Evolutionary conservation across 2,329 filamentous ascomycete genomes (phyloP), one percentile per base, ranked within the genome.

Genomic region (Fusarium pilosicola): DNA sequence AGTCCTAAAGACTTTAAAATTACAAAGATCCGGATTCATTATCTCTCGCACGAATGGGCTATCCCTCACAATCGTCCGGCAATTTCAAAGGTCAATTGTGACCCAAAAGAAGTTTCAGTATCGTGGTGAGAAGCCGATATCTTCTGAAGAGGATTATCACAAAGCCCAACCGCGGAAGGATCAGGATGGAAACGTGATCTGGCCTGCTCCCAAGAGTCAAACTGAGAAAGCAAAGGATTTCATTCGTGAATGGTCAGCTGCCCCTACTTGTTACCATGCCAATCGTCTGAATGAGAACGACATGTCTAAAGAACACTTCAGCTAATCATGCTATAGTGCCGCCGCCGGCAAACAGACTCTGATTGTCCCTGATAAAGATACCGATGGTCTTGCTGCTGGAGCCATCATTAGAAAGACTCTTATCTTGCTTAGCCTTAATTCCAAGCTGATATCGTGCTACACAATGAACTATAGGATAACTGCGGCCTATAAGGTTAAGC

Each of bases 361-460:
- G 24, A 89, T 93, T 20, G 85, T 92, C 0, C 91, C 91, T 0
- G 91, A 93, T 77, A 93, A 92, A 76, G 91, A 93, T 74, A 90
- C 90, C 6, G 91, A 93, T 79, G 91, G 91, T 1, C 82, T 93
- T 7, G 88, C 88, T 5, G 89, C 91, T 5, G 91, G 91, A 2
- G 87, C 88, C 3, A 92, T 93, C 36, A 78, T 93, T 5, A 84
- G 88, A 62, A 88, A 87, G 62, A 92, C 90, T 0, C 83, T 93
- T 7, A 79, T 87, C 4, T 80, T 88, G 4, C 86, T 93, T 1
- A 91, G 91, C 5, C 84, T 92, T 2, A 79, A 86, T 15, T 72
- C 84, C 13, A 79, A 84, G 12, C 80, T 87, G 3, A 89, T 93
- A 62, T 83, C 86, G 7, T 85, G 88, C n/a, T n/a, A n/a, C n/a